These are phyloP conservation scores for Aspergillus nomiae DNA, from an alignment of 2,329 filamentous ascomycete species.

Conservation along the genomic window DNA sequence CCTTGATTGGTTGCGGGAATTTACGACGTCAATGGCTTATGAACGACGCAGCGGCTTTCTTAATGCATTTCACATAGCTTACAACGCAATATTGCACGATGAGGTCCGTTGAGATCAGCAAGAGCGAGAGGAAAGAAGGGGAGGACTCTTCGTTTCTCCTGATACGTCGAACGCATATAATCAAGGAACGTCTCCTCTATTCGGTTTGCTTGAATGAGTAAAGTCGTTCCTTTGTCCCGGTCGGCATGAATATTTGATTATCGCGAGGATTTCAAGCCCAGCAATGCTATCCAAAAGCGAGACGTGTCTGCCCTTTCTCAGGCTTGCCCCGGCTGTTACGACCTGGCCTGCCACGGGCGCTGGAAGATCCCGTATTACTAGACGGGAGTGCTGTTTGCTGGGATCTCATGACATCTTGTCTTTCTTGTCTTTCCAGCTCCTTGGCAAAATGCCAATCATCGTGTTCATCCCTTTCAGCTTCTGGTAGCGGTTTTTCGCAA, in stretches of 20 bases:
- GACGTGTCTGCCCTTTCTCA: conserved; percentile 40
- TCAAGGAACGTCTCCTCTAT: not conserved
- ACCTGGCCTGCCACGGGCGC: conserved; percentile 26
- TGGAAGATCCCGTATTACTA: conserved; percentile 18
- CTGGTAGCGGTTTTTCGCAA: conserved; percentile 65
- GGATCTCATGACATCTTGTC: conserved; percentile 31
- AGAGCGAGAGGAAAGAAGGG: not conserved
- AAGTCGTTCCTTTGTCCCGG: not conserved
- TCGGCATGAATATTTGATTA: not conserved
- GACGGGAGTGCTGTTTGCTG: conserved; percentile 17
- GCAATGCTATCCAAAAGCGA: conserved; percentile 33
- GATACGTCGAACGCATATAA: not conserved
- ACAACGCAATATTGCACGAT: not conserved
- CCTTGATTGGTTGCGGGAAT: not conserved
- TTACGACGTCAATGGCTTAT: not conserved
- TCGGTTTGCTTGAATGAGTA: not conserved
- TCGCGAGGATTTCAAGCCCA: not conserved
- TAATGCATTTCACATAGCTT: not conserved
- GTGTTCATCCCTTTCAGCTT: conserved; percentile 70
- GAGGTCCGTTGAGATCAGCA: not conserved
- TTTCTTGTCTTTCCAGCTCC: conserved; percentile 72
- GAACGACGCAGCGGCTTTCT: not conserved
- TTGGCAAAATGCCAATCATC: conserved; percentile 94
- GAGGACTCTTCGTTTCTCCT: not conserved
- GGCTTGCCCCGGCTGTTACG: conserved; percentile 31